Evolutionary conservation across 2,329 filamentous ascomycete genomes (phyloP).

Genomic region (Fusarium xyrophilum): DNA sequence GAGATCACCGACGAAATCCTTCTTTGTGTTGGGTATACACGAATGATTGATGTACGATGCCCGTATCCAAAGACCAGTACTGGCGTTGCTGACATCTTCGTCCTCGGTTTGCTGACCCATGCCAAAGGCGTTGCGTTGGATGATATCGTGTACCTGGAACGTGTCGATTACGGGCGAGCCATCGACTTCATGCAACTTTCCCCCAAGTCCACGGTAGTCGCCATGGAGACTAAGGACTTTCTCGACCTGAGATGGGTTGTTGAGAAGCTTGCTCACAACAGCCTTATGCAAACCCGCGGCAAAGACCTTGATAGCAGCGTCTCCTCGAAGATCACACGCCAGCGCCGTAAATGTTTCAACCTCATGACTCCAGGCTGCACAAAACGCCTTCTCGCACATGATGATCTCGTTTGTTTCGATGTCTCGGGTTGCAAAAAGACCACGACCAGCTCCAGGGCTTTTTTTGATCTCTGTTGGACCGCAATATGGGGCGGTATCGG

Average conservation of each 20-base stretch:
- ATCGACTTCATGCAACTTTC: constrained; percentile 37
- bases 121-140: constrained; percentile 47
- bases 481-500: constrained; percentile 43
- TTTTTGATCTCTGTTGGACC: constrained; percentile 39
- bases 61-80: constrained; percentile 49
- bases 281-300: constrained; percentile 44
- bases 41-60: constrained; percentile 54
- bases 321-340: constrained; percentile 44
- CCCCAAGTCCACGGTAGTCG: constrained; percentile 39
- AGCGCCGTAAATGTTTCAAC: constrained; percentile 41
- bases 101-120: constrained; percentile 39
- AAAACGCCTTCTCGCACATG: constrained; percentile 49
- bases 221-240: constrained; percentile 38
- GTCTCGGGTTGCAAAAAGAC: constrained; percentile 47
- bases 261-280: constrained; percentile 38
- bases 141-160: constrained; percentile 46
- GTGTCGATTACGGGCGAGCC: constrained; percentile 38
- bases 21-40: constrained; percentile 47
- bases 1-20: constrained; percentile 50
- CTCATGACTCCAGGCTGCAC: constrained; percentile 44
- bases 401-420: constrained; percentile 43
- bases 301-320: constrained; percentile 40
- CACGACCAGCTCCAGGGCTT: constrained; percentile 44
- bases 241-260: constrained; percentile 39
- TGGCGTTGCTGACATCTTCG: constrained; percentile 43